Evolutionary conservation across 129 eudicot species (phyloP), one percentile per base, ranked within the genome.

Genomic region (Silybum marianum): DNA sequence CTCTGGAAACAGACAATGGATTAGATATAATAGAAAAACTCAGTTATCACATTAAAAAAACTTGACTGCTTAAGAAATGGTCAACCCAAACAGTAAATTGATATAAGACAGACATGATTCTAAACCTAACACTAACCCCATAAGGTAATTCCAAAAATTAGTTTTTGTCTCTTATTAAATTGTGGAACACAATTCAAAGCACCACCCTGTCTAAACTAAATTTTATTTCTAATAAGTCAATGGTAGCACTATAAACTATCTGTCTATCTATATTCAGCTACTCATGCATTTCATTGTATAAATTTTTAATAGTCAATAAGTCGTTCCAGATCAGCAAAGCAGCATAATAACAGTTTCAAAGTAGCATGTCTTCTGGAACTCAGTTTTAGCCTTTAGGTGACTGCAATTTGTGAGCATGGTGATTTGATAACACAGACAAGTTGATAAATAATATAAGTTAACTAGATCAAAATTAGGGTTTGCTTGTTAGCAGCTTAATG

Each of bases 11-110:
- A 67, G 66, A 22, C 76, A 63, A 75, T 54, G 73, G 34, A 39
- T 46, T 78, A 72, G 63, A 76, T 77, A 82, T 13, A 36, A 80
- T 73, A 77, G 48, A 18, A 77, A 76, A 85, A 78, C 86, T 88
- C 78, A 84, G 84, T 88, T 78, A 78, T 73, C 74, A 72, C 77
- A 77, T 82, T 78, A 48, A 54, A 63, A 22, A n/a, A 16, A 8
- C n/a, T 71, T 71, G 21, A 77, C 70, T 34, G 22, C 18, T 42
- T 72, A 77, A 25, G 73, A 28, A 36, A 36, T 77, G 67, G 82
- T 86, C 89, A 79, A 83, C 87, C 79, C 80, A 63, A 10, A 62
- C 60, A 4, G 44, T 25, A 23, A 25, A 38, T 14, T 62, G 70
- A 70, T 58, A 39, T 38, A 71, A 71, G 42, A 75, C 32, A 62